These are phyloP conservation scores for Quercus alba DNA, from an alignment of 306 rosid species.

Conservation along the genomic window DNA sequence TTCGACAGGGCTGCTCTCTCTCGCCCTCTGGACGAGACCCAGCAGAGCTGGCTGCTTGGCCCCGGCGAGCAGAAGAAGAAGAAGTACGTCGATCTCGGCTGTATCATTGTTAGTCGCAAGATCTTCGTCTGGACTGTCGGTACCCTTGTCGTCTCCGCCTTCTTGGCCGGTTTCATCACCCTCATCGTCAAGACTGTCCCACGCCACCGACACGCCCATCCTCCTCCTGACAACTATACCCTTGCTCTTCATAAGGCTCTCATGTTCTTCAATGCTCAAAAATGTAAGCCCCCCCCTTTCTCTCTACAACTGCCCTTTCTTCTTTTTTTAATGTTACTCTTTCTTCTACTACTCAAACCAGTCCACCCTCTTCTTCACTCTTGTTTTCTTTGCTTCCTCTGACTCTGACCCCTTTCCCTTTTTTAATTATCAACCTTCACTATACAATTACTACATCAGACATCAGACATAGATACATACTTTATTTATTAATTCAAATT, in stretches of 20 bases:
- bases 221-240: slow-evolving; percentile 91
- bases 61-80: slow-evolving; percentile 98
- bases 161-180: slow-evolving; percentile 67
- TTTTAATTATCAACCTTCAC: background rate
- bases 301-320: too few species aligned
- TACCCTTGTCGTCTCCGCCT: slow-evolving; percentile 47
- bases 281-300: slow-evolving; percentile 36
- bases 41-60: slow-evolving; percentile 94
- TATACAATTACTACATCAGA: too few species aligned
- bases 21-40: slow-evolving; percentile 89
- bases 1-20: slow-evolving; percentile 86
- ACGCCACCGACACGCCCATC: slow-evolving; percentile 54
- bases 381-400: background rate
- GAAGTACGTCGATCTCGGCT: slow-evolving; percentile 95
- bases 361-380: background rate
- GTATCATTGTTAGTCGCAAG: slow-evolving; percentile 93
- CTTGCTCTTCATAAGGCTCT: slow-evolving; percentile 93
- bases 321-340: too few species aligned
- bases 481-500: too few species aligned
- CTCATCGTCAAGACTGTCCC: slow-evolving; percentile 88
- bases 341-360: background rate
- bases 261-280: slow-evolving; percentile 94
- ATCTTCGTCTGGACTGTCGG: slow-evolving; percentile 91
- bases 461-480: too few species aligned
- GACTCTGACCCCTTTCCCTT: background rate